Percentiles rank a stretch among this genome's conserved stretches.
phyloP scores from a whole-genome alignment of 805 yeast species.

The Lachancea sp. region DNA sequence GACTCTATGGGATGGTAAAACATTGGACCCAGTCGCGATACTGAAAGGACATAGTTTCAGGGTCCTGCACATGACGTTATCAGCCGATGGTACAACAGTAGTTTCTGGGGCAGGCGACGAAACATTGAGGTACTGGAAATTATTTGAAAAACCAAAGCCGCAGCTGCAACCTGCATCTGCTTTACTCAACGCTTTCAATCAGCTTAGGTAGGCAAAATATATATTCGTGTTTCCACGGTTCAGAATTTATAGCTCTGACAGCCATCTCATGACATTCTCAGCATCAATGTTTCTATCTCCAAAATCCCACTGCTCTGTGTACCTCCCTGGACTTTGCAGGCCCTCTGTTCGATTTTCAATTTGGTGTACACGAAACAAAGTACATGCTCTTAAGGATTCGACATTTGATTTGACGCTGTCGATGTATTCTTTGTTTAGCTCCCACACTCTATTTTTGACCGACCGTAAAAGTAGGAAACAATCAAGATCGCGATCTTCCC shows the following conservation, averaged over 20 bases:
- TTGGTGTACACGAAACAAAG: constrained; percentile 15
- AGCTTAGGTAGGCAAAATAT: constrained; percentile 42
- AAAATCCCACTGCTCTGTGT: constrained; percentile 16
- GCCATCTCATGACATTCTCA: constrained; percentile 22
- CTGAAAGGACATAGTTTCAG: constrained; percentile 92
- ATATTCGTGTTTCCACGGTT: not conserved
- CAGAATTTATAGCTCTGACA: constrained; percentile 14
- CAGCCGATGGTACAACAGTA: constrained; percentile 94
- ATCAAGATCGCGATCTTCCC: constrained; percentile 24
- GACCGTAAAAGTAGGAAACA: constrained; percentile 21
- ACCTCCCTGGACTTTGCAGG: constrained; percentile 17
- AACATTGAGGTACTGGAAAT: constrained; percentile 91
- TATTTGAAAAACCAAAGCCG: constrained; percentile 69
- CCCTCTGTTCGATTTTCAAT: constrained; percentile 11
- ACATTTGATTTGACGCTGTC: constrained; percentile 1
- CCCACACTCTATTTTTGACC: constrained; percentile 26
- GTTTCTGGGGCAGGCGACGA: constrained; percentile 99
- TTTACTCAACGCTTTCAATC: constrained; percentile 67
- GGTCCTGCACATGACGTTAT: constrained; percentile 79
- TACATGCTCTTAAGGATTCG: constrained; percentile 1
- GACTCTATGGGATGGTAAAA: constrained; percentile 89
- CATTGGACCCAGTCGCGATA: constrained; percentile 86
- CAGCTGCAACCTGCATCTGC: constrained; percentile 57
- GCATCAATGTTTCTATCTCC: constrained; percentile 13
- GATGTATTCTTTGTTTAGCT: constrained; percentile 2